Evolutionary conservation across 768 basidiomycete genomes (phyloP).

Genomic region (Mycena olivaceomarginata): DNA sequence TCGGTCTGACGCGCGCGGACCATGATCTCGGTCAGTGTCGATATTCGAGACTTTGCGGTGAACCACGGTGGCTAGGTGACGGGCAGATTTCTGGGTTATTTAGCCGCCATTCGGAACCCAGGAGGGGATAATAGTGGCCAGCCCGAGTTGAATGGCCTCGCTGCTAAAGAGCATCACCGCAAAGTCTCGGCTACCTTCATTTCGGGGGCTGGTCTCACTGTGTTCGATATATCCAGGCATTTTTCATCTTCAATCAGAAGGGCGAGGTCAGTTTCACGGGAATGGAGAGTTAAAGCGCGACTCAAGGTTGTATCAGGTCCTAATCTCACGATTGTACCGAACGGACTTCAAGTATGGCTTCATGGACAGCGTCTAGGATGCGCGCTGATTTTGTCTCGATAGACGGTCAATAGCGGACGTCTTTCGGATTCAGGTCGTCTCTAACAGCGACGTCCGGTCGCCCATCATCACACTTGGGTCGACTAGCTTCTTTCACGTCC

Average conservation of each 20-base stretch:
- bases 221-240: constrained; percentile 75
- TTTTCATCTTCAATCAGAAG: constrained; percentile 99
- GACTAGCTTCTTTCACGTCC: constrained; percentile 99
- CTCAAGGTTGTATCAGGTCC: constrained; percentile 72
- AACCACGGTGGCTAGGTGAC: no score
- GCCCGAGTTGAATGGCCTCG: no score
- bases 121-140: no score
- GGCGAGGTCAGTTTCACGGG: constrained; percentile 85
- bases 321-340: constrained; percentile 97
- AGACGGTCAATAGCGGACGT: constrained; percentile 98
- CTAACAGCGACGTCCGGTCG: constrained; percentile 96
- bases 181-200: not conserved
- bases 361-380: constrained; percentile 10
- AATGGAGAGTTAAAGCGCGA: constrained; percentile 27
- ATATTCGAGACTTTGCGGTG: not conserved
- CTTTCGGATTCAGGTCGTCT: constrained; percentile 99
- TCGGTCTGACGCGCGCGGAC: not conserved
- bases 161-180: no score
- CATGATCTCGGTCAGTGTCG: constrained; percentile 35
- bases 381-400: constrained; percentile 25
- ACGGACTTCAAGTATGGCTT: constrained; percentile 94
- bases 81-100: no score
- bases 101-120: no score
- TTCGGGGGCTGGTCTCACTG: not conserved
- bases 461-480: constrained; percentile 98